Conservation (phyloP, 73 alveolate species). For the Durusdinium trenchii region DNA sequence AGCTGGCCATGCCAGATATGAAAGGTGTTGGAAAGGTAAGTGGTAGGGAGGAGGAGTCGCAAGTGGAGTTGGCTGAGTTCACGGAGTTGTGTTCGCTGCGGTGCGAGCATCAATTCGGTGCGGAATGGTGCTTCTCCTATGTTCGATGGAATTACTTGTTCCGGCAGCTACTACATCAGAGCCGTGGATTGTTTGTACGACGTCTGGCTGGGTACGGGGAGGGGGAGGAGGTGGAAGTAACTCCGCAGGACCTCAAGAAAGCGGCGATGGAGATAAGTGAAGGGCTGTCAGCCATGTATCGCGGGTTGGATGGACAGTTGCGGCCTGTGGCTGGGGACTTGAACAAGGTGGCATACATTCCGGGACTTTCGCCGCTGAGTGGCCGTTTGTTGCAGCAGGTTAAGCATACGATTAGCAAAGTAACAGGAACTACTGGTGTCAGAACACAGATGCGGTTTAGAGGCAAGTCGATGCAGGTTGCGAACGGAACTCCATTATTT, state of each 20-base stretch:
- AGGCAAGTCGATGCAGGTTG: slow-evolving; percentile 5
- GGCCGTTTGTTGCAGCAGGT: slow-evolving; percentile 1
- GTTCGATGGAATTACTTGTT: slow-evolving; percentile 15
- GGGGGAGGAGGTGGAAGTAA: neutral
- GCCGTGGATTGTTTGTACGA: neutral
- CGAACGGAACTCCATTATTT: neutral
- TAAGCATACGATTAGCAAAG: neutral
- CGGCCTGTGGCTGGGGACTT: slow-evolving; percentile 10
- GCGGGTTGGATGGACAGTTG: neutral
- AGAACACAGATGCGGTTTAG: slow-evolving; percentile 13
- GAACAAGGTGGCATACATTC: slow-evolving; percentile 7
- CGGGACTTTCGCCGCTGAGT: neutral
- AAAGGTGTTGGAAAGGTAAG: too few species aligned
- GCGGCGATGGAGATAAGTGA: neutral
- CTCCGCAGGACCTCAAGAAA: neutral
- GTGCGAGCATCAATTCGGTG: slow-evolving; percentile 16
- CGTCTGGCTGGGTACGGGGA: neutral
- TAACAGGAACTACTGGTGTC: slow-evolving; percentile 6
- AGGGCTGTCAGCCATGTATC: neutral
- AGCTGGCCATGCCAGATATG: slow-evolving; percentile 38
- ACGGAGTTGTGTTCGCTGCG: neutral
- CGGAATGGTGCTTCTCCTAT: slow-evolving; percentile 4
- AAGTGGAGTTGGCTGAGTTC: neutral
- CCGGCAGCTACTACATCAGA: neutral
- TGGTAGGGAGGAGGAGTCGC: too few species aligned